Evolutionary conservation across 2,329 filamentous ascomycete species (phyloP).

Genomic region (Pseudonectria foliicola): DNA sequence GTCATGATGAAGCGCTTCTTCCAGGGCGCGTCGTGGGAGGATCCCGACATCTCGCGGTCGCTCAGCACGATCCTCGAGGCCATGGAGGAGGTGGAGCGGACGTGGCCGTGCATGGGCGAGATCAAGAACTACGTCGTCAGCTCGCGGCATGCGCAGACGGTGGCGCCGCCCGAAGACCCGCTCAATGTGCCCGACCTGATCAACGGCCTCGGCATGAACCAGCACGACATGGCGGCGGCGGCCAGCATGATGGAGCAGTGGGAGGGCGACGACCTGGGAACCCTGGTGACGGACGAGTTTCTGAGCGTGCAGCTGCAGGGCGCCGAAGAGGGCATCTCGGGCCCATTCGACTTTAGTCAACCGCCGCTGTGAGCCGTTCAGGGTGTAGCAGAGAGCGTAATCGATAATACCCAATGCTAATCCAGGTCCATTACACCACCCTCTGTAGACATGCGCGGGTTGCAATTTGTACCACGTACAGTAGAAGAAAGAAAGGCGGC

Average conservation of each 20-base stretch:
- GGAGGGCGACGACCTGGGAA: conserved; percentile 25
- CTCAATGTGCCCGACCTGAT: conserved; percentile 26
- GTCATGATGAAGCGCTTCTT: conserved; percentile 40
- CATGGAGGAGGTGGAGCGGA: conserved; percentile 44
- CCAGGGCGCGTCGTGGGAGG: conserved; percentile 31
- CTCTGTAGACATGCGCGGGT: no score
- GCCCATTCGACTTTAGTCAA: conserved; percentile 27
- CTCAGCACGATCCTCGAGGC: conserved; percentile 42
- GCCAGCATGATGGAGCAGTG: conserved; percentile 20
- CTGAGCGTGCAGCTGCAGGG: conserved; percentile 27
- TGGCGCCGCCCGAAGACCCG: conserved; percentile 25
- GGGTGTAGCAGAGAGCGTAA: no score
- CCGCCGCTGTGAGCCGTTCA: conserved; percentile 1
- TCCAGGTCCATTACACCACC: no score
- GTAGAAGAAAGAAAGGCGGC: no score
- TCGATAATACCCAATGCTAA: no score
- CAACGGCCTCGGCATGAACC: conserved; percentile 24
- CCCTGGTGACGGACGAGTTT: conserved; percentile 29
- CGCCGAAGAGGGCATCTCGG: conserved; percentile 16
- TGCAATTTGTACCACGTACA: no score
- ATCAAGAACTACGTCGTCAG: conserved; percentile 29
- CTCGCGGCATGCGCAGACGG: conserved; percentile 23
- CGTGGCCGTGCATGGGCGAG: conserved; percentile 39
- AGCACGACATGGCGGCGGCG: conserved; percentile 14
- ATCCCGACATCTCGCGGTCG: conserved; percentile 40